Evolutionary conservation across 129 eudicot genomes (phyloP).

Genomic region (Pulicaria dysenterica): DNA sequence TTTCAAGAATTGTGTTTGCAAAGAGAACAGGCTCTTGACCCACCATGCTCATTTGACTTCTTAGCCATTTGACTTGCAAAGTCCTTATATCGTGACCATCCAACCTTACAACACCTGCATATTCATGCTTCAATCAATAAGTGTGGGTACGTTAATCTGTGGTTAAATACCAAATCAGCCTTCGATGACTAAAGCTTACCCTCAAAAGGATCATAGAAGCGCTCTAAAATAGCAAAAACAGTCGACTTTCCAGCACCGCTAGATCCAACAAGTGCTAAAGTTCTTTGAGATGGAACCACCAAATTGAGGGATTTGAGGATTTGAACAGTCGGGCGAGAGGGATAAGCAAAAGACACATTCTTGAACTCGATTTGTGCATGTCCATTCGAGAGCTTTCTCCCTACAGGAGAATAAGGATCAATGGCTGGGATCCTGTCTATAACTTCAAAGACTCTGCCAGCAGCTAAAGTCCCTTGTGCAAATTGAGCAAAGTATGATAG

Average conservation of each 20-base stretch:
- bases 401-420: slow-evolving; percentile 71
- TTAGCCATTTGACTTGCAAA: slow-evolving; percentile 82
- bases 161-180: too few species aligned
- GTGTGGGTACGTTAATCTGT: too few species aligned
- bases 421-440: slow-evolving; percentile 72
- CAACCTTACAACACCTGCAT: slow-evolving; percentile 59
- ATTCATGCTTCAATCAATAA: too few species aligned
- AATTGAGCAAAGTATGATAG: slow-evolving; percentile 79
- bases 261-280: slow-evolving; percentile 70
- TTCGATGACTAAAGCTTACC: slow-evolving; percentile 33
- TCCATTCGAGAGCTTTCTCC: slow-evolving; percentile 55
- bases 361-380: slow-evolving; percentile 68
- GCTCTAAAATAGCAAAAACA: slow-evolving; percentile 76
- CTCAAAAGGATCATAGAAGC: slow-evolving; percentile 74
- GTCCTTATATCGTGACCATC: slow-evolving; percentile 83
- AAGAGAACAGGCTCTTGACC: slow-evolving; percentile 91
- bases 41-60: slow-evolving; percentile 89
- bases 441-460: slow-evolving; percentile 75
- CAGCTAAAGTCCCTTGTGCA: slow-evolving; percentile 89
- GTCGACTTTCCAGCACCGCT: slow-evolving; percentile 96
- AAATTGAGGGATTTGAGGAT: slow-evolving; percentile 68
- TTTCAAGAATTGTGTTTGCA: slow-evolving; percentile 67
- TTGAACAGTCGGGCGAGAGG: slow-evolving; percentile 68
- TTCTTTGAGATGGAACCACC: slow-evolving; percentile 62
- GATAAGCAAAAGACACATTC: slow-evolving; percentile 65